phyloP scores from a whole-genome alignment of 345 rosid species.

The Rhizophora mangle region DNA sequence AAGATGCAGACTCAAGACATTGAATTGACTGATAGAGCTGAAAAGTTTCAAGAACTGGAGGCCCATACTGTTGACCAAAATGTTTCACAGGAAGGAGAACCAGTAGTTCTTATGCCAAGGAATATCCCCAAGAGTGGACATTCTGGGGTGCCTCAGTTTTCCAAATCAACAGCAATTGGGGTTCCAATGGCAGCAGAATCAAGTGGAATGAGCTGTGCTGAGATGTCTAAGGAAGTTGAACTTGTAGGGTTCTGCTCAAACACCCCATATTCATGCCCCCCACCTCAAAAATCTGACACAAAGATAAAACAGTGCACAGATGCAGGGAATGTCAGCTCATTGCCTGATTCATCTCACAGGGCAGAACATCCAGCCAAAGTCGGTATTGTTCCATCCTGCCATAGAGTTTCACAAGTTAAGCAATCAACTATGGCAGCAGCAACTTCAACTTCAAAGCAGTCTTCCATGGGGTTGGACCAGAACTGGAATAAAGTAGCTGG shows the following conservation, averaged over 20 bases:
- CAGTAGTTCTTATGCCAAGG: conserved; percentile 47
- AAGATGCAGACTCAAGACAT: conserved; percentile 30
- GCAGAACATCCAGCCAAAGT: conserved; percentile 22
- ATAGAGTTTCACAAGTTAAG: conserved; percentile 29
- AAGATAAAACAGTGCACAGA: conserved; percentile 32
- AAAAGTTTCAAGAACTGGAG: conserved; percentile 29
- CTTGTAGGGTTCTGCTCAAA: conserved; percentile 25
- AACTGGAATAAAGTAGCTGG: conserved; percentile 32
- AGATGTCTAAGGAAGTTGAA: conserved; percentile 28
- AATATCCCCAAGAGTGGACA: conserved; percentile 33
- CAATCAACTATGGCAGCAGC: conserved; percentile 17
- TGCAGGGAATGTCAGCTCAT: conserved; percentile 26
- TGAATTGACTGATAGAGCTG: conserved; percentile 31
- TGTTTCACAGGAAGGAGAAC: conserved; percentile 27
- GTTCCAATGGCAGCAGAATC: conserved; percentile 33
- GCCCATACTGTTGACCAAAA: conserved; percentile 23
- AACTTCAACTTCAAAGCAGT: conserved; percentile 10
- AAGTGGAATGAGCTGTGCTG: conserved; percentile 37
- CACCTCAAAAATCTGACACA: conserved; percentile 36
- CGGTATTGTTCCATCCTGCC: conserved; percentile 27
- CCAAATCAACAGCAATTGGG: conserved; percentile 17
- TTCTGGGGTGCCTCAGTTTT: conserved; percentile 32
- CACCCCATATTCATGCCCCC: conserved; percentile 40
- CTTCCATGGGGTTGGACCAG: conserved; percentile 31
- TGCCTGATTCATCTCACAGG: conserved; percentile 12